Percentiles rank a stretch among this genome's conserved stretches.
Evolutionary conservation across 2,329 filamentous ascomycete species (phyloP).

Genomic region (Magnaporthiopsis rhizophila): DNA sequence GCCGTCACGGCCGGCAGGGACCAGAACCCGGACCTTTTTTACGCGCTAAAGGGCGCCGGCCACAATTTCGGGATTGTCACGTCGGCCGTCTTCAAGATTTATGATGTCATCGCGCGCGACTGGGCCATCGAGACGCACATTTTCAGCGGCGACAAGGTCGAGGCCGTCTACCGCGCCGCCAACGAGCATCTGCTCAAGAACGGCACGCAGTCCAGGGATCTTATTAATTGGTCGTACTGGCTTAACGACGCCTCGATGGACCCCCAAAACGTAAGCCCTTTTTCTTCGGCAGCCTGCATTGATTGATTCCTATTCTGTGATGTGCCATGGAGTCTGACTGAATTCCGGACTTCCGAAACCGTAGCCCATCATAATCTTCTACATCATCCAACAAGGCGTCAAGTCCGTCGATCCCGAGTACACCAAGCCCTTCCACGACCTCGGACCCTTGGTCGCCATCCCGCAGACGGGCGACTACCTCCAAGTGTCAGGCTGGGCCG

Average conservation of each 20-base stretch:
- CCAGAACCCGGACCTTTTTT: constrained; percentile 40
- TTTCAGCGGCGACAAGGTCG: constrained; percentile 36
- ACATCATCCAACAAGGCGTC: constrained; percentile 35
- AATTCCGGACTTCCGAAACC: too few relatives aligned
- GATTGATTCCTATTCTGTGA: neutral
- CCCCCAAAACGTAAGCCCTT: constrained; percentile 15
- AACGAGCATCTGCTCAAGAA: constrained; percentile 32
- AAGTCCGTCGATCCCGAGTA: constrained; percentile 30
- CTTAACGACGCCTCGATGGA: constrained; percentile 31
- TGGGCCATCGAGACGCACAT: constrained; percentile 32
- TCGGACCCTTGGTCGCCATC: constrained; percentile 28
- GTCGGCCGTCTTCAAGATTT: constrained; percentile 35
- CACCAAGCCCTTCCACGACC: constrained; percentile 32
- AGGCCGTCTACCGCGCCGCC: constrained; percentile 32
- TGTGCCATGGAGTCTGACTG: neutral
- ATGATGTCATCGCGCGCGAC: constrained; percentile 26
- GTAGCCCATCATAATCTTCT: constrained; percentile 30
- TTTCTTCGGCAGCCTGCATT: too few relatives aligned
- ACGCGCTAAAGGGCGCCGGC: constrained; percentile 48
- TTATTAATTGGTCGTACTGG: constrained; percentile 45
- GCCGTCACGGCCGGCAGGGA: constrained; percentile 25
- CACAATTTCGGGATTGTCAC: constrained; percentile 53
- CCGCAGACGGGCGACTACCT: constrained; percentile 31
- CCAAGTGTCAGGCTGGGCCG: constrained; percentile 36
- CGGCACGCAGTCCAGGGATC: constrained; percentile 30